Base-by-base conservation (phyloP, 129 eudicot genomes). In the Saussurea involucrata region DNA sequence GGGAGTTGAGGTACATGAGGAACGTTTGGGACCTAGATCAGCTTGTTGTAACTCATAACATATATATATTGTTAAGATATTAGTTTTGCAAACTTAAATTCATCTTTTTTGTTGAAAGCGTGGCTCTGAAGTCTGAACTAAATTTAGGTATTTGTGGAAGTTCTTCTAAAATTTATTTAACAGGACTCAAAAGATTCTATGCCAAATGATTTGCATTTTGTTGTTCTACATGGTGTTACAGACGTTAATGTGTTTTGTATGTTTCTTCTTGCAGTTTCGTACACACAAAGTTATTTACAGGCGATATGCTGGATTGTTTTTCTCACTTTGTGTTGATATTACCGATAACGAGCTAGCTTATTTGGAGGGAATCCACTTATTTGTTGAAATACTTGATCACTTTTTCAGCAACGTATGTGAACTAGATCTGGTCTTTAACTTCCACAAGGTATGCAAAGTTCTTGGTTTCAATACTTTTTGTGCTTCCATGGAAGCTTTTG, bases 211-310 rank as follows among this genome's bases (percentile, higher is more conserved):
- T 53, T 53, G 61, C 3, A 31, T 68, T 32, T 11, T 37, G 25
- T 20, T 24, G 11, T 72, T 3, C 40, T 18, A 18, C 53, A 42
- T 42, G 36, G 2, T 32, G 3, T 27, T n/a, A 37, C 57, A 28
- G 36, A 37, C 40, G 6, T 25, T 71, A 32, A 73, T 42, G 6
- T 78, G 75, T 33, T 36, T n/a, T 11, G 8, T 70, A 28, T 68
- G 27, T 31, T 70, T 65, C 6, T 60, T 72, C 32, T 84, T 87
- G 87, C 90, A 92, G 97, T 92, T 92, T 70, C 96, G 97, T 18
- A 92, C 92, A 7, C 97, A 92, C 96, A 92, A 92, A 84, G 96
- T 92, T 81, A 92, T 92, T 81, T 92, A 92, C 90, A 87, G 97
- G 81, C 67, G 96, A 76, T 92, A 92, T 86, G 97, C 97, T 67